Percentiles rank a stretch among this genome's conserved stretches.
Evolutionary conservation across 306 rosid genomes (phyloP).

Genomic region (Pyrus betulifolia): DNA sequence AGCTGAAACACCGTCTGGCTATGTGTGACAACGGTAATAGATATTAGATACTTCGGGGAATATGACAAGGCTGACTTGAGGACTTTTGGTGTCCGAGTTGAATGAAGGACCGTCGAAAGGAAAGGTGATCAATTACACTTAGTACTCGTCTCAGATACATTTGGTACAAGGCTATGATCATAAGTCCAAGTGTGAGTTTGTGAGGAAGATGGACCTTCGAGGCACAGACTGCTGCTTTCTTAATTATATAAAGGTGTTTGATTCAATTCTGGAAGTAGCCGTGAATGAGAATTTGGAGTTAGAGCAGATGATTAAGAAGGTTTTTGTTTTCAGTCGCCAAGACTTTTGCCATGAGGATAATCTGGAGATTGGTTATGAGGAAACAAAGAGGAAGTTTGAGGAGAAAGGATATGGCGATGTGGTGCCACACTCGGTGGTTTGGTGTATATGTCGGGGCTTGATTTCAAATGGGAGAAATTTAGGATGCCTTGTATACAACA

Average conservation of each 20-base stretch:
- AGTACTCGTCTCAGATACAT: not conserved
- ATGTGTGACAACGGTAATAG: slow-evolving; percentile 8
- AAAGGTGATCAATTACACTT: slow-evolving; percentile 40
- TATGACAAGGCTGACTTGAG: slow-evolving; percentile 30
- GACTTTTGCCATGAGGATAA: not conserved
- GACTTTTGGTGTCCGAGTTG: slow-evolving; percentile 24
- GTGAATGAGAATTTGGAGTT: not conserved
- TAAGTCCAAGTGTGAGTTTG: slow-evolving; percentile 25
- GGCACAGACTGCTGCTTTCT: too few relatives aligned
- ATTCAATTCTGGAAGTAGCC: not conserved
- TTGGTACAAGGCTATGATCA: slow-evolving; percentile 15
- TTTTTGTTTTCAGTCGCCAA: too few relatives aligned
- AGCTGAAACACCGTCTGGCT: slow-evolving; percentile 40
- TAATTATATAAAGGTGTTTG: slow-evolving; percentile 26
- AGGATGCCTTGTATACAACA: not conserved
- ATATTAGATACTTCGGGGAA: too few relatives aligned
- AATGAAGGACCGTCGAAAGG: slow-evolving; percentile 47
- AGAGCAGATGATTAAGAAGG: not conserved
- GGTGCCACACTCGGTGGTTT: not conserved
- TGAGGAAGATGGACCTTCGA: slow-evolving; percentile 15
- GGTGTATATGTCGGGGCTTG: not conserved
- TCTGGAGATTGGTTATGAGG: not conserved
- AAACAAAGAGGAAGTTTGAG: not conserved
- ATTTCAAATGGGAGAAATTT: too few relatives aligned
- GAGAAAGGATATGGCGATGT: not conserved